Evolutionary conservation across 371 early-diverging fungal species (phyloP).

Genomic region (Mortierella sp.): DNA sequence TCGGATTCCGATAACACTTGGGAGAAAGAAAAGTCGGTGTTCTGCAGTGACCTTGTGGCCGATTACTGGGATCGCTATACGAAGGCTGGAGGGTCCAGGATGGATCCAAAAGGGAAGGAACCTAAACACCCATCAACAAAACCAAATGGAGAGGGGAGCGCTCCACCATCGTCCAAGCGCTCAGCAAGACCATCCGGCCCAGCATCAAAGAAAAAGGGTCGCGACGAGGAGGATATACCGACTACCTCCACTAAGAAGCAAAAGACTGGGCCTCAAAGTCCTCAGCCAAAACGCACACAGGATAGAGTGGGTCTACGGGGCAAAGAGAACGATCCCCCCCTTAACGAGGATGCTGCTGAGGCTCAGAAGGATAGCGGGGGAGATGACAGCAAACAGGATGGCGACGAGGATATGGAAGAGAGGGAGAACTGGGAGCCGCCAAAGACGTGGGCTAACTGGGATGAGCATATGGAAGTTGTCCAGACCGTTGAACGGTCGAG

Average conservation of each 20-base stretch:
- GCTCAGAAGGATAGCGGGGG: not conserved
- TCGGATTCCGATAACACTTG: conserved; percentile 34
- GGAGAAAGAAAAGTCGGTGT: conserved; percentile 24
- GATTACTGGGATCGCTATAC: conserved; percentile 34
- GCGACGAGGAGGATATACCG: conserved; percentile 2
- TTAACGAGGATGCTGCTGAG: no score
- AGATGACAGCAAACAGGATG: not conserved
- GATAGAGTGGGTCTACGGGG: not conserved
- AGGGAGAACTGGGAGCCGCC: conserved; percentile 22
- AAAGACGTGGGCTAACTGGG: conserved; percentile 33
- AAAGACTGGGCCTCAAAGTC: conserved; percentile 1
- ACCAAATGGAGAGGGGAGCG: conserved; percentile 4
- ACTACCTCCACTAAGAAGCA: conserved; percentile 22
- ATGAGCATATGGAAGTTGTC: conserved; percentile 27
- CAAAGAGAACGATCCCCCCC: not conserved
- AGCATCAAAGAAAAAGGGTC: conserved; percentile 11
- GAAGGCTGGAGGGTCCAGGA: conserved; percentile 19
- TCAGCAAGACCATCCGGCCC: not conserved
- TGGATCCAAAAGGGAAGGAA: conserved; percentile 15
- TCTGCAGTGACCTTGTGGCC: conserved; percentile 22
- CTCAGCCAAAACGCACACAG: not conserved
- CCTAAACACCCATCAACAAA: conserved; percentile 10
- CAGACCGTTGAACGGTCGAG: conserved; percentile 30
- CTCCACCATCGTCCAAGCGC: not conserved
- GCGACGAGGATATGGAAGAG: not conserved